phyloP scores from a whole-genome alignment of 352 stramenopile genomes.

The Pythium vanterpoolii region DNA sequence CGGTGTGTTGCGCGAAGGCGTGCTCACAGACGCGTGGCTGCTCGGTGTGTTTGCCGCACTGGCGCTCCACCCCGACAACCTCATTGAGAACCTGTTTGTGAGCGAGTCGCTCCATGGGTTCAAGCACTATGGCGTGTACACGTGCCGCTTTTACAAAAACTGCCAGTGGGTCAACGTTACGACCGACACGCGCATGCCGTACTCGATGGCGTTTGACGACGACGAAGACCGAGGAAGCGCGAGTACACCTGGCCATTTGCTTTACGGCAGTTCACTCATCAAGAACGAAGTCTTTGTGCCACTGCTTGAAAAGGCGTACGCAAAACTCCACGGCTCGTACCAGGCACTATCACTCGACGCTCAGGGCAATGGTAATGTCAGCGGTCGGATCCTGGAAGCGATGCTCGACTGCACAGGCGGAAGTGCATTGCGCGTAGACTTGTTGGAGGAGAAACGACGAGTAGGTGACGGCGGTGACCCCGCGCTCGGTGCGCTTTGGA shows the following conservation, averaged over 20 bases:
- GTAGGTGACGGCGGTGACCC: slow-evolving; percentile 28
- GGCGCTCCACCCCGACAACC: slow-evolving; percentile 69
- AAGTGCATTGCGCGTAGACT: slow-evolving; percentile 71
- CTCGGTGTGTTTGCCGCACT: slow-evolving; percentile 83
- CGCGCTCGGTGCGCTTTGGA: slow-evolving; percentile 45
- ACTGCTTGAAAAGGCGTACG: slow-evolving; percentile 88
- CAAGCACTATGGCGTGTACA: slow-evolving; percentile 86
- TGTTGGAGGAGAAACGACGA: slow-evolving; percentile 39
- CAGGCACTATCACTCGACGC: slow-evolving; percentile 43
- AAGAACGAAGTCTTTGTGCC: slow-evolving; percentile 87
- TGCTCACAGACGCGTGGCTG: slow-evolving; percentile 82
- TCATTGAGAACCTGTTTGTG: slow-evolving; percentile 91
- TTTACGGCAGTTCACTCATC: slow-evolving; percentile 74
- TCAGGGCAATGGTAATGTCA: slow-evolving; percentile 36
- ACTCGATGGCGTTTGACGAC: slow-evolving; percentile 40
- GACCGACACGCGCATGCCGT: slow-evolving; percentile 85
- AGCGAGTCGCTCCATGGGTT: slow-evolving; percentile 77
- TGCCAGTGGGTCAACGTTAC: slow-evolving; percentile 86
- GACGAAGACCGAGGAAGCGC: slow-evolving; percentile 30
- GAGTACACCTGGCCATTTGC: slow-evolving; percentile 37
- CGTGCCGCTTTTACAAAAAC: slow-evolving; percentile 92
- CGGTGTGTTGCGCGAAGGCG: slow-evolving; percentile 51
- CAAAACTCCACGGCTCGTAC: slow-evolving; percentile 85
- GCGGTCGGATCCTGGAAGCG: slow-evolving; percentile 72
- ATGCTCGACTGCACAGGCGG: slow-evolving; percentile 89